Conservation (phyloP, 1,139 yeast genomes). For the Suhomyces kunorum region DNA sequence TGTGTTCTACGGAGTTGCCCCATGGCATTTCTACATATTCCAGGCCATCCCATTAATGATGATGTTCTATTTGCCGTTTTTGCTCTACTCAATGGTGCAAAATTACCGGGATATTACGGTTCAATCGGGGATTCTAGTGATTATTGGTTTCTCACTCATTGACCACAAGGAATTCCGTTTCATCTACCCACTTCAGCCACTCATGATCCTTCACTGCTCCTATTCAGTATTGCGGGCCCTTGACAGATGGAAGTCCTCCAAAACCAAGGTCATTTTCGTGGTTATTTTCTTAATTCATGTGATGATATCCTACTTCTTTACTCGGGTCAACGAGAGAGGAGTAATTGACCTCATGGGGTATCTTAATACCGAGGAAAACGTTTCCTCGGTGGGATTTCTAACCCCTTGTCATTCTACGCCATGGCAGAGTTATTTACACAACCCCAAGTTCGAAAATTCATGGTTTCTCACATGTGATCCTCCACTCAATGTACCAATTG, state of each 20-base stretch:
- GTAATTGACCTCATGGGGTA: slow-evolving; percentile 66
- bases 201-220: slow-evolving; percentile 36
- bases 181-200: slow-evolving; percentile 82
- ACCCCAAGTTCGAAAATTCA: slow-evolving; percentile 41
- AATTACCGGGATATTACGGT: slow-evolving; percentile 20
- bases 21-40: slow-evolving; percentile 79
- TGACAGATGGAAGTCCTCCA: slow-evolving; percentile 2
- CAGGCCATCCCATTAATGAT: slow-evolving; percentile 82
- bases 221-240: slow-evolving; percentile 15
- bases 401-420: slow-evolving; percentile 99
- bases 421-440: slow-evolving; percentile 83
- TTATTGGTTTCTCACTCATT: slow-evolving; percentile 60
- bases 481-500: slow-evolving; percentile 56
- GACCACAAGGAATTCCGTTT: slow-evolving; percentile 91
- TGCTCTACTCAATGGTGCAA: slow-evolving; percentile 22
- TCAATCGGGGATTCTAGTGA: slow-evolving; percentile 39
- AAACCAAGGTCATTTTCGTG: background rate
- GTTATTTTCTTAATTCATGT: slow-evolving; percentile 39
- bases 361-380: slow-evolving; percentile 45
- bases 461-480: slow-evolving; percentile 96
- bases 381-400: slow-evolving; percentile 67
- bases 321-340: slow-evolving; percentile 79
- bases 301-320: slow-evolving; percentile 52
- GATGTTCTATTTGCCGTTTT: slow-evolving; percentile 65
- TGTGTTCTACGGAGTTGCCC: slow-evolving; percentile 80